These are phyloP conservation scores for Myxozyma vanderwaltii DNA, from an alignment of 805 yeast genomes.

Conservation along the genomic window DNA sequence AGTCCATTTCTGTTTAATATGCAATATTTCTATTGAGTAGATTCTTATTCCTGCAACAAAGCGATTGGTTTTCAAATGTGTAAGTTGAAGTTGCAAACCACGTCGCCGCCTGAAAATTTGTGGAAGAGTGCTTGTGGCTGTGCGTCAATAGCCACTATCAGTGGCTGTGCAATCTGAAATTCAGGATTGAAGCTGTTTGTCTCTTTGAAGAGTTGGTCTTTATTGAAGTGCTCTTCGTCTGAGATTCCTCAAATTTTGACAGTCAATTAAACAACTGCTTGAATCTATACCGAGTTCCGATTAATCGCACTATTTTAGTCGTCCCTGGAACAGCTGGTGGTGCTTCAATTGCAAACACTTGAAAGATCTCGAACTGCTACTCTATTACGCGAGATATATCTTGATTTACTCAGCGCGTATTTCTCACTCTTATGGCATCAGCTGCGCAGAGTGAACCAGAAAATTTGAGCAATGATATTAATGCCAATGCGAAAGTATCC, in stretches of 20 bases:
- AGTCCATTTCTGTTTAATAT: constrained; percentile 15
- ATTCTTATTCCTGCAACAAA: too few relatives aligned
- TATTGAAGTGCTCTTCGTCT: not conserved
- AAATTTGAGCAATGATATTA: not conserved
- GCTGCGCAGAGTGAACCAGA: not conserved
- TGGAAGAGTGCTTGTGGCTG: not conserved
- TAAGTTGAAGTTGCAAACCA: too few relatives aligned
- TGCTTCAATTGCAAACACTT: too few relatives aligned
- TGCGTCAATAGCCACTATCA: not conserved
- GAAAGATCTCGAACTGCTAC: too few relatives aligned
- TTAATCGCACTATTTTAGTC: too few relatives aligned
- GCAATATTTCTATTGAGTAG: not conserved
- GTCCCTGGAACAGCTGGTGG: too few relatives aligned
- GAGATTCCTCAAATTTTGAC: not conserved
- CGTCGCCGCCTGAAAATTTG: constrained; percentile 1
- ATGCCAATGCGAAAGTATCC: not conserved
- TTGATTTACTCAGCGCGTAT: too few relatives aligned
- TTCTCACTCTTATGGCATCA: not conserved
- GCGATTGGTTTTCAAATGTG: not conserved
- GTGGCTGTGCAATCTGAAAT: not conserved
- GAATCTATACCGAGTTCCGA: too few relatives aligned
- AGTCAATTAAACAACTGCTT: not conserved
- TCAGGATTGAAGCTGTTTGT: too few relatives aligned
- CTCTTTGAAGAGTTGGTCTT: too few relatives aligned
- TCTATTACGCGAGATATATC: too few relatives aligned